phyloP scores from a whole-genome alignment of 2,329 filamentous ascomycete species.

The Peltaster fructicola region DNA sequence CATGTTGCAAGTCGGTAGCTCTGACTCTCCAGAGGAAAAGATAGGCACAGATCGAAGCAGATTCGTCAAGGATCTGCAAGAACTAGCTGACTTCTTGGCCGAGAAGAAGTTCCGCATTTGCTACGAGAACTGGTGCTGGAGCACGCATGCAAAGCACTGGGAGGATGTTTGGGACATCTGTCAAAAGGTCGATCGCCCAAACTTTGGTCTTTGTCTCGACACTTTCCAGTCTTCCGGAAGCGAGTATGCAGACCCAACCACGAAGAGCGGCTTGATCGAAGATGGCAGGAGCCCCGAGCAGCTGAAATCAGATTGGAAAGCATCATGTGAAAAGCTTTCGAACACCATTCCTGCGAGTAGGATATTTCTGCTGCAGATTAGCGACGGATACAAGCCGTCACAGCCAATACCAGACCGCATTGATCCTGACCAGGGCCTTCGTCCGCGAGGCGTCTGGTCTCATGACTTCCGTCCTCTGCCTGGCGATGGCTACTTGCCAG shows the following conservation, averaged over 20 bases:
- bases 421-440: constrained; percentile 32
- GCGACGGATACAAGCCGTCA: constrained; percentile 54
- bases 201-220: constrained; percentile 59
- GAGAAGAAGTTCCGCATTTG: constrained; percentile 42
- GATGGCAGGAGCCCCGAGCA: constrained; percentile 24
- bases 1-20: constrained; percentile 51
- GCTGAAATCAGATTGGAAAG: constrained; percentile 25
- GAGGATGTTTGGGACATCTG: constrained; percentile 53
- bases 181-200: constrained; percentile 40
- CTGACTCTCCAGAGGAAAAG: constrained; percentile 39
- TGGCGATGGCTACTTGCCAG: constrained; percentile 53
- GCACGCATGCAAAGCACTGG: constrained; percentile 51
- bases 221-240: constrained; percentile 59
- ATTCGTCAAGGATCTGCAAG: constrained; percentile 43
- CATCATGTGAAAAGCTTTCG: constrained; percentile 30
- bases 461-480: constrained; percentile 52
- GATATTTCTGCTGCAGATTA: constrained; percentile 59
- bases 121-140: constrained; percentile 76
- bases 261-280: constrained; percentile 40
- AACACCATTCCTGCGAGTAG: constrained; percentile 45
- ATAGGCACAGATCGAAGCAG: constrained; percentile 33
- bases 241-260: constrained; percentile 57
- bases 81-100: constrained; percentile 45
- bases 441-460: constrained; percentile 52
- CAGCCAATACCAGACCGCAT: too few relatives aligned